A percentile compares a stretch with the other conserved stretches of the same genome.
These are phyloP conservation scores for Martiniozyma asiatica DNA, from an alignment of 1,139 yeast genomes.

Conservation along the genomic window DNA sequence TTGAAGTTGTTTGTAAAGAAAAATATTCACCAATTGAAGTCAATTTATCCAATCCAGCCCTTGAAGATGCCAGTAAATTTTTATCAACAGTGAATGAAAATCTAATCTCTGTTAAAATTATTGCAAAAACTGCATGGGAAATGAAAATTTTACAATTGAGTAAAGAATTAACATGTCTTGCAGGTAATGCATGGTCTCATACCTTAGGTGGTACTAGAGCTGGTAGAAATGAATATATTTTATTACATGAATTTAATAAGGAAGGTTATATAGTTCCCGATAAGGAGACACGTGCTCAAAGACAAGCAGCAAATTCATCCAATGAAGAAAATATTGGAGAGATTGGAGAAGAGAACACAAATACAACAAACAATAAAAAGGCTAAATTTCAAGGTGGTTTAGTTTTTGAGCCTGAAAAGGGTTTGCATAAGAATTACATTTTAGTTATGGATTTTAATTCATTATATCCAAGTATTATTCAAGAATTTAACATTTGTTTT, in stretches of 20 bases:
- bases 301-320: conserved; percentile 29
- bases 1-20: conserved; percentile 56
- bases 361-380: conserved; percentile 50
- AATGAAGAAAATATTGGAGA: conserved; percentile 15
- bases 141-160: conserved; percentile 82
- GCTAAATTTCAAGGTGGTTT: conserved; percentile 86
- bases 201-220: conserved; percentile 94
- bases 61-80: conserved; percentile 57
- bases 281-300: conserved; percentile 48
- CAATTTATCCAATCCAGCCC: conserved; percentile 55
- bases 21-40: conserved; percentile 56
- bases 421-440: conserved; percentile 78
- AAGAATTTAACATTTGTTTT: conserved; percentile 93
- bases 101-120: conserved; percentile 51
- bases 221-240: conserved; percentile 88
- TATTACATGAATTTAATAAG: conserved; percentile 81
- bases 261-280: conserved; percentile 84
- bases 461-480: conserved; percentile 92
- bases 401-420: conserved; percentile 95
- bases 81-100: conserved; percentile 64
- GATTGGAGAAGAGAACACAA: conserved; percentile 34
- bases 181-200: conserved; percentile 97
- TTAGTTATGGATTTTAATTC: conserved; percentile 98
- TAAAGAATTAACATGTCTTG: conserved; percentile 81
- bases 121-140: conserved; percentile 70